Base-by-base conservation (phyloP, 2,329 filamentous ascomycete species). In the Fusarium falciforme region DNA sequence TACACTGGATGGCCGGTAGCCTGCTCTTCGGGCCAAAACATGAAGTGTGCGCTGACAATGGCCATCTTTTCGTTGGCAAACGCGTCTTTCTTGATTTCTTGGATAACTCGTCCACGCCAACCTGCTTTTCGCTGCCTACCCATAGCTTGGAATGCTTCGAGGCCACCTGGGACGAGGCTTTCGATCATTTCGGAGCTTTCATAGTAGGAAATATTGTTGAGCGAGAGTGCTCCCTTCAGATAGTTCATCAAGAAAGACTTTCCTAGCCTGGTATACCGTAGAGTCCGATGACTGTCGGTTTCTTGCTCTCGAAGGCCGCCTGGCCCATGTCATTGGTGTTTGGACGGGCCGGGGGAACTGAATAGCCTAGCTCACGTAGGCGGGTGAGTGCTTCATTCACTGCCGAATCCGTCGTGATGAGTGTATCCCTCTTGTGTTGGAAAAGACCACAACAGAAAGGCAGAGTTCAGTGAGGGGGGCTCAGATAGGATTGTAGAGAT, bases 251-350 rank as follows among this genome's bases (percentile, higher is more conserved):
- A 66, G 42, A 78, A 83, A 0, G 86, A 84, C 76, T 91, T 91
- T 6, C 89, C 89, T n/a, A 86, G 1, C 87, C 88, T 2, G 87
- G 80, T 40, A 91, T 22, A 7, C 89, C 89, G 68, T 90, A 91
- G 2, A 91, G 61, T 4, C 88, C 88, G 33, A 91, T 78, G 20
- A 90, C 78, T 3, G 75, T 75, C 14, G 85, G 79, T 68, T 82
- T 85, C 12, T 47, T 1, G 14, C 7, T 22, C 12, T 8, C 20
- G 2, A 27, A 12, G 42, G 22, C 9, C 20, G 4, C 14, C 42
- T 27, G n/a, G n/a, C 40, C 17, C 20, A 22, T 22, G 20, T 22
- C 20, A 22, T 22, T 22, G 20, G 20, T 22, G 20, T 22, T 22
- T 22, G 20, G 20, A 22, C 20, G 20, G 20, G 20, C 20, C 20